Base-by-base conservation (phyloP, 2,329 filamentous ascomycete genomes). In the Beauveria brongniartii region DNA sequence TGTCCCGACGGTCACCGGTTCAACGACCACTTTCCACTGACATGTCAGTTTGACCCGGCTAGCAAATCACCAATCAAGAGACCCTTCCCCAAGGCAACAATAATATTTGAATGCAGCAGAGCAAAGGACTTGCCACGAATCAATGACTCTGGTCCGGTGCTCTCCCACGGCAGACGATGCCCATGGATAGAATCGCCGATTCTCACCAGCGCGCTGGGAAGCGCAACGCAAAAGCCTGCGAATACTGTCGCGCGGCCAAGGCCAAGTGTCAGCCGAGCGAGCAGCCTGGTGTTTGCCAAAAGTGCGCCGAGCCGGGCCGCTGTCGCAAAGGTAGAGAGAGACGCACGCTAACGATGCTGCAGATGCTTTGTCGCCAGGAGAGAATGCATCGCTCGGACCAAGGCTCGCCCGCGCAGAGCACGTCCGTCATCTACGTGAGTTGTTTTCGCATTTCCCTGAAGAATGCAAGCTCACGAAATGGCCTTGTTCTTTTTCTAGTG, bases 161-260 rank as follows among this genome's bases (percentile, higher is more conserved):
- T 53, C 40, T 6, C 24, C 34, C 20, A 3, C 28, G 34, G 26
- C 41, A 37, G n/a, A 56, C 28, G 26, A 20, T 18, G 41, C 10
- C 9, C 43, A 55, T 46, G 43, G n/a, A 56, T 34, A 44, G 28
- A 47, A 22, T 12, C 26, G 43, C 43, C 26, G 34, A 41, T 26
- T 18, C 34, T 12, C 51, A 22, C 20, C 28, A 14, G 20, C 51
- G 37, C 22, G 20, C 34, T 34, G 30, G n/a, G 41, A 57, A 41
- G 55, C 55, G 55, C 14, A 57, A 57, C 16, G 44, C 55, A 20
- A 63, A 58, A 20, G 61, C 61, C 1, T 63, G 61, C 40, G 61
- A 63, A 37, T 46, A 63, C 48, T 63, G 61, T 46, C 57, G 61
- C 50, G 58, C 61, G 12, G 57, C 61, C 53, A 63, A 59, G 40